Evolutionary conservation across 2,329 filamentous ascomycete species (phyloP).

Genomic region (Didymella pomorum): DNA sequence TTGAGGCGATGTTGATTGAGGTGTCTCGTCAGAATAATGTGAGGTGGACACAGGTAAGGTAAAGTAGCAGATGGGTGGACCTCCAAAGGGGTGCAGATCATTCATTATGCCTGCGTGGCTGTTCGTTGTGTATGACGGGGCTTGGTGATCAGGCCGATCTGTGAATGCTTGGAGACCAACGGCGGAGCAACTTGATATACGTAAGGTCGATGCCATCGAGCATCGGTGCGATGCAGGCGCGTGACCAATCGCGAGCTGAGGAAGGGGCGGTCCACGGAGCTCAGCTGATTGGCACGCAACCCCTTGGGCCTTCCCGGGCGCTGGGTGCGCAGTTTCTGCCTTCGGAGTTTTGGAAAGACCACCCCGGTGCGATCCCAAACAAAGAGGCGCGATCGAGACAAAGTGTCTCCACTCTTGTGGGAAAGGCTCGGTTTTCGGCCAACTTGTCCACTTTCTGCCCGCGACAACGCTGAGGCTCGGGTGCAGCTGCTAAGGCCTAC

Average conservation of each 20-base stretch:
- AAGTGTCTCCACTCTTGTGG: slow-evolving; percentile 2
- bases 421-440: not conserved
- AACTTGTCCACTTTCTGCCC: not conserved
- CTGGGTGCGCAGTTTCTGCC: slow-evolving; percentile 12
- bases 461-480: not conserved
- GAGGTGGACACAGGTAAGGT: slow-evolving; percentile 34
- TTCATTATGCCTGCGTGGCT: slow-evolving; percentile 25
- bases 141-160: slow-evolving; percentile 16
- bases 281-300: slow-evolving; percentile 16
- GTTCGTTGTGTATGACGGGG: slow-evolving; percentile 19
- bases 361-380: slow-evolving; percentile 7
- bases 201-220: slow-evolving; percentile 1
- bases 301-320: not conserved
- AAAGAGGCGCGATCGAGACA: slow-evolving; percentile 8
- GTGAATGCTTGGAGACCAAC: slow-evolving; percentile 4
- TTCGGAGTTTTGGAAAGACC: slow-evolving; percentile 7
- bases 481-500: slow-evolving; percentile 8
- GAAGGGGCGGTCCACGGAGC: not conserved
- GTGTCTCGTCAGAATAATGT: slow-evolving; percentile 48
- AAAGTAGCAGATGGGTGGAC: slow-evolving; percentile 45
- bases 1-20: slow-evolving; percentile 28
- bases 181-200: slow-evolving; percentile 17
- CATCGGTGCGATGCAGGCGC: slow-evolving; percentile 13
- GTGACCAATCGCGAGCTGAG: slow-evolving; percentile 3
- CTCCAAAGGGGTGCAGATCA: slow-evolving; percentile 16